A percentile compares a stretch with the other conserved stretches of the same genome.
These are phyloP conservation scores for Elsinoe batatas DNA, from an alignment of 2,329 filamentous ascomycete species.

Conservation along the genomic window DNA sequence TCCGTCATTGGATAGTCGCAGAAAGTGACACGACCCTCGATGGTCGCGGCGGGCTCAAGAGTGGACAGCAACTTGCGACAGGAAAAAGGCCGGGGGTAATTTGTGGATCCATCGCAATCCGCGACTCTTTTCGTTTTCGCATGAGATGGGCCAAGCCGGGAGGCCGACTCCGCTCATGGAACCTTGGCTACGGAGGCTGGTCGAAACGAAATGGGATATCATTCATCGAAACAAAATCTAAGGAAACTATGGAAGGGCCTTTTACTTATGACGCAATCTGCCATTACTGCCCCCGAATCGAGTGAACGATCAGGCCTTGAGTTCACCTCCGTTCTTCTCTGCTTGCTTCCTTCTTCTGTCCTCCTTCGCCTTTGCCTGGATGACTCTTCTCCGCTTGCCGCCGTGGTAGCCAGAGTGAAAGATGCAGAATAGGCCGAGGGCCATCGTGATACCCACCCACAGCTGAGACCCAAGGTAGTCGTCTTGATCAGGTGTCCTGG, in stretches of 20 bases:
- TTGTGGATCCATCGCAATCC: neutral
- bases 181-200: neutral
- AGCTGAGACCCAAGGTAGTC: slow-evolving; percentile 4
- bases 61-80: neutral
- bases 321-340: neutral
- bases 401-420: slow-evolving; percentile 1
- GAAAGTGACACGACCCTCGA: slow-evolving; percentile 4
- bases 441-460: slow-evolving; percentile 3
- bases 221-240: neutral
- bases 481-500: neutral
- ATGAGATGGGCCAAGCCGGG: neutral
- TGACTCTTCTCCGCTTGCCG: slow-evolving; percentile 4
- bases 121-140: neutral
- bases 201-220: neutral
- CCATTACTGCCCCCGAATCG: neutral
- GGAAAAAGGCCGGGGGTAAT: neutral
- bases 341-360: neutral
- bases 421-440: slow-evolving; percentile 3
- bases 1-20: neutral
- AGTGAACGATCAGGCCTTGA: neutral
- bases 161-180: neutral
- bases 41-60: neutral
- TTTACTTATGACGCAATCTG: neutral
- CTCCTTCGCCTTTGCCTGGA: neutral
- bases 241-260: neutral